Evolutionary conservation across 2,329 filamentous ascomycete species (phyloP), one percentile per base, ranked within the genome.

Genomic region (Arthroderma uncinatum): DNA sequence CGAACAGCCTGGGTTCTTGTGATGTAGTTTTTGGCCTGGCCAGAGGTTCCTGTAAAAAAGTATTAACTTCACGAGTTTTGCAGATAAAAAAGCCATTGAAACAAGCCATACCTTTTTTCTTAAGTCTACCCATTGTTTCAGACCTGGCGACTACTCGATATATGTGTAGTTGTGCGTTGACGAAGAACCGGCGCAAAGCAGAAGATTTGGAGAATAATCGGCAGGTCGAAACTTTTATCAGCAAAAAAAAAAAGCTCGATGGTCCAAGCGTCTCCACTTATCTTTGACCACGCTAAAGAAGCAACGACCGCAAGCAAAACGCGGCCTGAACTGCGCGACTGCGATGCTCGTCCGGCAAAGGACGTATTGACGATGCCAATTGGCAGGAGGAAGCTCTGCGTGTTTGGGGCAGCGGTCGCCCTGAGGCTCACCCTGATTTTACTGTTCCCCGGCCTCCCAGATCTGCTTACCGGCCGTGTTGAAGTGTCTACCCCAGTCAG

Each of bases 21-120:
- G 66, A 98, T 90, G 79, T 92, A 98, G 81, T 98, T 98, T 78
- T 93, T 95, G 77, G 91, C 90, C 73, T 89, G 86, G 73, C 93
- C 93, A 71, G 91, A 80, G 72, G 87, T 84, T 70, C 91, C 83
- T 85, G 64, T 10, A 30, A 36, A 54, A 59, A 40, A 68, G 63
- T 56, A 28, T 37, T n/a, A 37, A 34, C 19, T 28, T 36, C 28
- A 23, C 14, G 55, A 34, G 6, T 28, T 28, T 57, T 53, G 39
- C 57, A 52, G 19, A 60, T 19, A 58, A 53, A 39, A 42, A 48
- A 34, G 14, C 34, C n/a, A 60, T 55, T 25, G 25, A 23, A 39
- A 8, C 12, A 47, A 16, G 19, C 30, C 37, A 64, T 73, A 82
- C 83, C 91, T 78, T 92, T 96, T 81, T 89, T 94, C 84, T 93